phyloP scores from a whole-genome alignment of 23 red algal genomes.

The Gracilariopsis chorda region DNA sequence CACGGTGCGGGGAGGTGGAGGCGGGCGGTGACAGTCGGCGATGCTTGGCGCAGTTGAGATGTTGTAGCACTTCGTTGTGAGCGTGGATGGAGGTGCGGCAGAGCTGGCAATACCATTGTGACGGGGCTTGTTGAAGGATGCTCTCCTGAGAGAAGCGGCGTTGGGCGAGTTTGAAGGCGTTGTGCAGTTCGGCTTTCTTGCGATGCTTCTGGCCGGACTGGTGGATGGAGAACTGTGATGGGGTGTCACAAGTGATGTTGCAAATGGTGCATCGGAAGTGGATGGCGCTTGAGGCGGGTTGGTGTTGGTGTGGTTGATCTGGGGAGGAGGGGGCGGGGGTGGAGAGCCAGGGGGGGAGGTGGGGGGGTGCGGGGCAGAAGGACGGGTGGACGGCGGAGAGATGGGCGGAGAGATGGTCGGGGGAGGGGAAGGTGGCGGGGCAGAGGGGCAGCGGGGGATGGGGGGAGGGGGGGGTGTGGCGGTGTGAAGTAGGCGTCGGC shows the following conservation, averaged over 20 bases:
- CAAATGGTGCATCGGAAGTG: slow-evolving; percentile 16
- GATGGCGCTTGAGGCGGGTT: too few species aligned
- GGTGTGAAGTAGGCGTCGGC: slow-evolving; percentile 27
- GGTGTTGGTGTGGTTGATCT: too few species aligned
- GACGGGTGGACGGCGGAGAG: not conserved
- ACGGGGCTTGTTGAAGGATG: not conserved
- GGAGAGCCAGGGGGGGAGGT: not conserved
- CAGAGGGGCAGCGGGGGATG: not conserved
- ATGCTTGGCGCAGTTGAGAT: slow-evolving; percentile 37
- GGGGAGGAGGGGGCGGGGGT: not conserved
- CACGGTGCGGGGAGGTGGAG: not conserved
- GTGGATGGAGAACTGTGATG: not conserved
- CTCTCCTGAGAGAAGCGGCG: not conserved
- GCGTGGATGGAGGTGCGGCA: not conserved
- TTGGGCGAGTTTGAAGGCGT: not conserved
- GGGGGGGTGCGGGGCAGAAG: not conserved
- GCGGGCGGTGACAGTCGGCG: not conserved
- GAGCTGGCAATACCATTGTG: slow-evolving; percentile 1
- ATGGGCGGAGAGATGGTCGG: not conserved
- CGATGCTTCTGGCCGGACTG: slow-evolving; percentile 42
- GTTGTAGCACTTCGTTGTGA: slow-evolving; percentile 21
- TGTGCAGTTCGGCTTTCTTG: not conserved
- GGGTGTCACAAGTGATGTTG: slow-evolving; percentile 15
- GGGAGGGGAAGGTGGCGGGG: not conserved
- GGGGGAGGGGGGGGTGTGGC: not conserved